Conservation (phyloP, 768 basidiomycete species). For the Ramaria sp. region DNA sequence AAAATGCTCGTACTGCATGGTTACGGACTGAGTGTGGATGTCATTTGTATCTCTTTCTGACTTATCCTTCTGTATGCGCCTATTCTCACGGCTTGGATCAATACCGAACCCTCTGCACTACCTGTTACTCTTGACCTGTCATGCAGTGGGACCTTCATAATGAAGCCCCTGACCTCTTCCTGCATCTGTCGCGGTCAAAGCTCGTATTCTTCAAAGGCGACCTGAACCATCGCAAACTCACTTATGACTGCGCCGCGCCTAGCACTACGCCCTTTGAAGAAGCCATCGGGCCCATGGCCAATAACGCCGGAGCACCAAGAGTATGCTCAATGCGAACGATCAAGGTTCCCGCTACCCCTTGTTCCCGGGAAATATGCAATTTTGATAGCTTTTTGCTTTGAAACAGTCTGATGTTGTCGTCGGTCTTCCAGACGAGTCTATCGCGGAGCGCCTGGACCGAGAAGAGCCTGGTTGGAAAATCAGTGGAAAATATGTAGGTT, state of each 20-base stretch:
- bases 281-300: constrained; percentile 90
- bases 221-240: constrained; percentile 84
- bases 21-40: too few relatives aligned
- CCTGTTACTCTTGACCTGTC: background rate
- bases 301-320: constrained; percentile 75
- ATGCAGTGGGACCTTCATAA: constrained; percentile 59
- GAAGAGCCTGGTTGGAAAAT: constrained; percentile 94
- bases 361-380: background rate
- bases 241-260: constrained; percentile 79
- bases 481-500: constrained; percentile 86
- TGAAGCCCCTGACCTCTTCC: constrained; percentile 85
- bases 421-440: constrained; percentile 56
- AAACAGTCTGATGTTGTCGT: constrained; percentile 80
- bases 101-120: background rate
- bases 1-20: too few relatives aligned
- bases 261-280: constrained; percentile 80
- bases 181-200: constrained; percentile 81
- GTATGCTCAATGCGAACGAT: constrained; percentile 82
- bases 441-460: constrained; percentile 73
- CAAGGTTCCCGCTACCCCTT: constrained; percentile 31
- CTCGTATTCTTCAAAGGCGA: constrained; percentile 94
- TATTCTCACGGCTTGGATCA: background rate
- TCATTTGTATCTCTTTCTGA: too few relatives aligned
- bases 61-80: background rate
- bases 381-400: background rate